Evolutionary conservation across 768 basidiomycete species (phyloP), one percentile per base, ranked within the genome.

Genomic region (Kwoniella dejecticola): DNA sequence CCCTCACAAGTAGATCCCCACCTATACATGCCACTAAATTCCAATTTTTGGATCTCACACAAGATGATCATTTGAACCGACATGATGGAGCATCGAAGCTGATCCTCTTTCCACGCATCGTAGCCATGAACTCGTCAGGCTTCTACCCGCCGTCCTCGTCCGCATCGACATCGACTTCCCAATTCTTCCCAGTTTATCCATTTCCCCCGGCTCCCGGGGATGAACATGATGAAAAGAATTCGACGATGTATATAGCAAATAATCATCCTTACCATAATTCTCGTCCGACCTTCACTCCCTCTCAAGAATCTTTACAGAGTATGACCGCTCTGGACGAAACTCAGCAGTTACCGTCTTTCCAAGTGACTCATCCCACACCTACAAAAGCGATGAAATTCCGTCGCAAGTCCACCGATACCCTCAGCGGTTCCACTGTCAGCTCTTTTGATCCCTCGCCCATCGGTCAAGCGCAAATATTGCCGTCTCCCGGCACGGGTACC

Each of bases 281-380:
- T 6, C 52, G 49, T 41, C 2, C 21, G 31, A 29, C 42, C 42
- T 31, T 63, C 19, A 38, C 45, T 27, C 62, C 54, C 15, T 36
- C 62, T 8, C 54, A 56, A 19, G 49, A 46, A 4, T 63, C 62
- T 1, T 55, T 56, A 3, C 48, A 50, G 17, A 40, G 27, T 3
- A 24, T 47, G 4, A 41, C 48, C 4, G 40, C 55, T 24, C 36
- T 26, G 10, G 29, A 54, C 7, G 19, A 17, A 24, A 10, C 33
- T 19, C 36, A 27, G 2, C 36, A 40, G 40, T n/a, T 65, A 13
- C 64, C 64, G 11, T 60, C 53, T 38, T 13, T 65, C 1, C 64
- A 65, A 23, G 53, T 65, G 17, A 65, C 59, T 15, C 64, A 65
- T n/a, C 64, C 64, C 2, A 65, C 64, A 5, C 64, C 64, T 27